phyloP scores from a whole-genome alignment of 768 basidiomycete species.

The Pisolithus microcarpus region DNA sequence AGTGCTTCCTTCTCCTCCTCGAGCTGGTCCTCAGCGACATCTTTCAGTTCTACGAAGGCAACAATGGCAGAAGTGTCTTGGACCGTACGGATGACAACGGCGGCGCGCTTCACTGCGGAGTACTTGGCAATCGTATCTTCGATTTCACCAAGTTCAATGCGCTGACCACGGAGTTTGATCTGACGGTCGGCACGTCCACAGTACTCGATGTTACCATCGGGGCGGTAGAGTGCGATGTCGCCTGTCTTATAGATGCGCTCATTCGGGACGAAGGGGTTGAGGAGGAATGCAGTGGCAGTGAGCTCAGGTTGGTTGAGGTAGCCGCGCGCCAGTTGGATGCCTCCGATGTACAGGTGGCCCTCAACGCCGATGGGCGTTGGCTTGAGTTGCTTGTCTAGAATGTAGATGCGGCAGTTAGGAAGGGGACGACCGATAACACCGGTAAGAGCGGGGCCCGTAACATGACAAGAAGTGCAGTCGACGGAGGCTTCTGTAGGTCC shows the following conservation, averaged over 20 bases:
- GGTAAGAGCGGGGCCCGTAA: constrained; percentile 9
- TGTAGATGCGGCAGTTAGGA: constrained; percentile 20
- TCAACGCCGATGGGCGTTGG: constrained; percentile 24
- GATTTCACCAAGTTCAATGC: constrained; percentile 29
- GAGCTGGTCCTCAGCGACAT: constrained; percentile 4
- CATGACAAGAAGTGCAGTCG: constrained; percentile 22
- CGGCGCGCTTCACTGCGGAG: constrained; percentile 12
- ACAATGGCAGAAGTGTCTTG: constrained; percentile 25
- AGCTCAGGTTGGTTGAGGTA: constrained; percentile 24
- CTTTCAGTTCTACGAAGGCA: constrained; percentile 23
- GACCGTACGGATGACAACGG: constrained; percentile 21
- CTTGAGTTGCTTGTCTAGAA: constrained; percentile 11
- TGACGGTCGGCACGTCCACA: constrained; percentile 29
- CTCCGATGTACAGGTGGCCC: constrained; percentile 18
- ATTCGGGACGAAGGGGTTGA: constrained; percentile 23
- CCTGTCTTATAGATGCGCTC: constrained; percentile 27
- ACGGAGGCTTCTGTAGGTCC: constrained; percentile 29
- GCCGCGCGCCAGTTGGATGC: constrained; percentile 18
- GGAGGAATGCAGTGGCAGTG: constrained; percentile 19
- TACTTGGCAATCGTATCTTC: constrained; percentile 25
- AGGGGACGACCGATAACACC: constrained; percentile 27
- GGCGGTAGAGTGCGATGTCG: constrained; percentile 22
- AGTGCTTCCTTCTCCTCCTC: constrained; percentile 17
- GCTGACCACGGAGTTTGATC: constrained; percentile 28
- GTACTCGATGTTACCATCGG: constrained; percentile 25